These are phyloP conservation scores for Coemansia sp. DNA, from an alignment of 192 early-diverging fungal species.

Conservation along the genomic window DNA sequence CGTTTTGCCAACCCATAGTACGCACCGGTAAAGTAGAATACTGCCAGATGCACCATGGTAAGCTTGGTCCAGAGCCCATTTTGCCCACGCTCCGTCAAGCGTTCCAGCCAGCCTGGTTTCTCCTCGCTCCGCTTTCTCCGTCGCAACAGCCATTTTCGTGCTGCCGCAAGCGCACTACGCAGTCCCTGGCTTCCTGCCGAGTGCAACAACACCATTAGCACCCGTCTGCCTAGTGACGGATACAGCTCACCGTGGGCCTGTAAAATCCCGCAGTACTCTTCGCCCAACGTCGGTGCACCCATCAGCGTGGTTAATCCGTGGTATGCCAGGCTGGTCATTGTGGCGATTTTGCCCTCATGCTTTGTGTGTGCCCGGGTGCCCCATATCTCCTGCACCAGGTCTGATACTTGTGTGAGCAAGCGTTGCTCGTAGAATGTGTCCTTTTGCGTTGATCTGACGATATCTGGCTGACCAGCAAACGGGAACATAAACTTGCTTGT, in stretches of 20 bases:
- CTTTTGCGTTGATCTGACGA: slow-evolving; percentile 87
- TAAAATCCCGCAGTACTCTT: slow-evolving; percentile 93
- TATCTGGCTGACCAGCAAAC: slow-evolving; percentile 74
- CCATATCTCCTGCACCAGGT: slow-evolving; percentile 60
- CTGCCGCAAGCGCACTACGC: slow-evolving; percentile 7
- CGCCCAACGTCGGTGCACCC: slow-evolving; percentile 86
- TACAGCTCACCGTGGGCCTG: slow-evolving; percentile 58
- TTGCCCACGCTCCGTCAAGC: slow-evolving; percentile 4
- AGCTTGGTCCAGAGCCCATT: slow-evolving; percentile 14
- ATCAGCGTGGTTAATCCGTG: slow-evolving; percentile 66
- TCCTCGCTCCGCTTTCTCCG: slow-evolving; percentile 4
- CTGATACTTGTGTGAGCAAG: slow-evolving; percentile 61
- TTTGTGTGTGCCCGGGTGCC: slow-evolving; percentile 58
- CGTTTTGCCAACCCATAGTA: slow-evolving; percentile 84
- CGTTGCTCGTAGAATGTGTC: slow-evolving; percentile 78
- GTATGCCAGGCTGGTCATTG: slow-evolving; percentile 67
- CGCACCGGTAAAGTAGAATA: slow-evolving; percentile 86
- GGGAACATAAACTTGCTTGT: slow-evolving; percentile 57
- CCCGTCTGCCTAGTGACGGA: slow-evolving; percentile 49
- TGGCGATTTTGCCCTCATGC: slow-evolving; percentile 64
- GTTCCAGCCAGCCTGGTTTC: slow-evolving; percentile 4
- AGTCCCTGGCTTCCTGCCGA: slow-evolving; percentile 15
- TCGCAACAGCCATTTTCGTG: slow-evolving; percentile 26
- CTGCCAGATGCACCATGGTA: slow-evolving; percentile 67
- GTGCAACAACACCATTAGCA: slow-evolving; percentile 43